Conservation (phyloP, 495 filamentous ascomycete species). For the Extremus antarcticus region DNA sequence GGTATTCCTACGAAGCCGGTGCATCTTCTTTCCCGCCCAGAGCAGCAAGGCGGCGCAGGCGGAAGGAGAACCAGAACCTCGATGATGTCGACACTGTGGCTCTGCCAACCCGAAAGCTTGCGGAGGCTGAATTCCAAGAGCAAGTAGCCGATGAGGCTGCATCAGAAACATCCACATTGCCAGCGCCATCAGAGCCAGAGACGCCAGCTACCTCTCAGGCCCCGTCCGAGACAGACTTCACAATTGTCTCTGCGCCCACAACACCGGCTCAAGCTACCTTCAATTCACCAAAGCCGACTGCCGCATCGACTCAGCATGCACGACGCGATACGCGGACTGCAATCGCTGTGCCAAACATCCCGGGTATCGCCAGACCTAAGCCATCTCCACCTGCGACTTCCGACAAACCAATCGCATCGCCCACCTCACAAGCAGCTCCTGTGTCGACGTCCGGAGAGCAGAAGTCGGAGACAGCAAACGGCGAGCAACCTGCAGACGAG, state of each 20-base stretch:
- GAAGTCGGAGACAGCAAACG: constrained; percentile 22
- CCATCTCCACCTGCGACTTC: constrained; percentile 36
- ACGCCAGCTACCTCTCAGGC: constrained; percentile 57
- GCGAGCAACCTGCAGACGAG: constrained; percentile 23
- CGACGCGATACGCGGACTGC: constrained; percentile 37
- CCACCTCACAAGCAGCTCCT: constrained; percentile 32
- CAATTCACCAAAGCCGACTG: constrained; percentile 17
- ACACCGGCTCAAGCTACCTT: constrained; percentile 34
- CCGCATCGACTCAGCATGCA: constrained; percentile 29
- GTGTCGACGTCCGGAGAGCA: constrained; percentile 24
- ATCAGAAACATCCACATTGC: constrained; percentile 27
- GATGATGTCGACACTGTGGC: constrained; percentile 35
- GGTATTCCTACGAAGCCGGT: constrained; percentile 61
- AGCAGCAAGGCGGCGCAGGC: constrained; percentile 34
- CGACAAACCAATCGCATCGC: constrained; percentile 26
- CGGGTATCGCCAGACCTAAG: constrained; percentile 49
- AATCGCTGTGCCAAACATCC: constrained; percentile 56
- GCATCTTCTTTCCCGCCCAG: constrained; percentile 49
- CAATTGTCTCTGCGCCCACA: constrained; percentile 61
- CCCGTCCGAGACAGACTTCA: constrained; percentile 54
- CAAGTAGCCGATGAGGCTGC: constrained; percentile 29
- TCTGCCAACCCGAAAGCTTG: constrained; percentile 38
- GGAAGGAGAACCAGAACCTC: constrained; percentile 31
- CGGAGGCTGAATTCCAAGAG: constrained; percentile 22
- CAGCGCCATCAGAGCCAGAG: constrained; percentile 45